Base-by-base conservation (phyloP, 345 rosid species). In the Kernera saxatilis region DNA sequence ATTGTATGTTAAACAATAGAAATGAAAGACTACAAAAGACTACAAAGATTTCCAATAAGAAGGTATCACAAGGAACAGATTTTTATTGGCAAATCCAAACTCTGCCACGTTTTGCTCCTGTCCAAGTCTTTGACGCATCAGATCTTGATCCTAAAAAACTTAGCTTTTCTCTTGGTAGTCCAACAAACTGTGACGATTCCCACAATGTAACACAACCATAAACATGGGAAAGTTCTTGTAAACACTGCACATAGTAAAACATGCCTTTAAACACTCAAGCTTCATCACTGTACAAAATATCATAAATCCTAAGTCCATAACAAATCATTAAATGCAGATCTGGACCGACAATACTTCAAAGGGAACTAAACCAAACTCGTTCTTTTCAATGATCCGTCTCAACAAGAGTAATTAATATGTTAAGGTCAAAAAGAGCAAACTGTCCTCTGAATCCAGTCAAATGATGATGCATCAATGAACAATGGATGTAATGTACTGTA, bases 221-320 rank as follows among this genome's bases (percentile, higher is more conserved):
- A 75, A 75, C 70, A 75, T 53, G 57, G 70, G 64, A 37, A 35
- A 69, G 57, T 45, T 75, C 70, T 75, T 60, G 74, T 75, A 69
- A 68, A 52, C 79, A 69, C 74, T 75, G 79, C 65, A 69, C 50
- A 61, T 4, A 11, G 27, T 23, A 50, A 57, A 29, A 36, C 60
- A 66, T 51, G 27, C 50, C 45, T 67, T 39, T 12, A 3, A n/a
- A 8, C 12, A 57, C 65, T 27, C 27, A 55, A 55, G 32, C 58
- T 73, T 73, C 71, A 64, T 72, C 30, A 61, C 75, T 48, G 18
- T 7, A 50, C 60, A 58, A 8, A 6, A 11, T 25, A 26, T 17
- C 48, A 68, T 18, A 41, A 8, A 19, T 45, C 39, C 21, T 5
- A 17, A 36, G 44, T 13, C 19, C 35, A 43, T 21, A 27, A 40